Evolutionary conservation across 2,329 filamentous ascomycete genomes (phyloP), one percentile per base, ranked within the genome.

Genomic region (Paraconiothyrium sp.): DNA sequence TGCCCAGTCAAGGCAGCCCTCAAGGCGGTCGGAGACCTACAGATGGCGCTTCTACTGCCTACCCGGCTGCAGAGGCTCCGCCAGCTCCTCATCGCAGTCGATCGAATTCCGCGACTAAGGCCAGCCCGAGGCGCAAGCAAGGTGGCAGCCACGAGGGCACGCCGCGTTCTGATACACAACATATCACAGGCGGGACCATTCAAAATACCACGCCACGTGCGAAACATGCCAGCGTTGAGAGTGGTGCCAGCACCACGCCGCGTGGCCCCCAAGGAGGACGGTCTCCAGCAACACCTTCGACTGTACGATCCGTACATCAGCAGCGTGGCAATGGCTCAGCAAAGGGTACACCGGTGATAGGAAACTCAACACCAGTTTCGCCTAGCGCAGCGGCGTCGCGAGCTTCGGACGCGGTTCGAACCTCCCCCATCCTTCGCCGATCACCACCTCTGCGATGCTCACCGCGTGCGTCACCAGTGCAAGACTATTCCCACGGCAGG

Each of bases 121-220:
- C 65, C 51, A 54, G 64, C 7, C 59, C 68, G n/a, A 69, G 63
- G 54, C 69, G 68, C 44, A 72, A 65, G 47, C 57, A 68, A 48
- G 60, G 59, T 37, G 57, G 64, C 22, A 72, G 69, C 60, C 65
- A 72, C 35, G 72, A 75, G 37, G 70, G 60, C 41, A 76, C 71
- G 24, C 73, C 72, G 16, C 63, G 70, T 32, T 66, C 68, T 41
- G 67, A 70, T 4, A 60, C 69, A 37, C 72, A 74, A 32, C 72
- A 72, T 37, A 66, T 59, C 22, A 55, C 65, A 14, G 67, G 67
- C 48, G 69, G 70, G n/a, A 68, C 67, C 2, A 76, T 71, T 59
- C 74, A 76, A 51, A 69, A 76, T 13, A 75, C 69, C 22, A 77
- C 76, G 48, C 75, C 76, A 30, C 73, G 75, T 22, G 63, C 69